Conservation (phyloP, 768 basidiomycete genomes). For the Rickenella mellea region DNA sequence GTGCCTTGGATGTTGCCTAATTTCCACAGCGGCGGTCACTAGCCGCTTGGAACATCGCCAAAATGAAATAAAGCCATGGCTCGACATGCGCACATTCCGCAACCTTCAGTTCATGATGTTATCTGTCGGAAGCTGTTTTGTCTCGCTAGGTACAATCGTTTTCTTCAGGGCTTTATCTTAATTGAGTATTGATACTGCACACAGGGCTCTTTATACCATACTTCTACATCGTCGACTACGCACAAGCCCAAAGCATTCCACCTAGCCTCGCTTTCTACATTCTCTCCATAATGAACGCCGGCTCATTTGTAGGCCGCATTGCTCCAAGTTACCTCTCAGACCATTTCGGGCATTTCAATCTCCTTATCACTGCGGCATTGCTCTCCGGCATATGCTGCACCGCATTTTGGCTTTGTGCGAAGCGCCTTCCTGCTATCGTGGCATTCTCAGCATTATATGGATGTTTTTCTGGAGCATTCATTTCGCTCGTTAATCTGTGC, state of each 20-base stretch:
- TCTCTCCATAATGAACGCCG: constrained; percentile 61
- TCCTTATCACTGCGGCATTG: constrained; percentile 54
- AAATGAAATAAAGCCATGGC: constrained; percentile 10
- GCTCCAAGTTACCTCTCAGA: constrained; percentile 58
- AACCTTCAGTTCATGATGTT: constrained; percentile 48
- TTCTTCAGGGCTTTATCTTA: background rate
- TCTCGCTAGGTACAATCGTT: constrained; percentile 41
- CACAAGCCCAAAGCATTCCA: constrained; percentile 26
- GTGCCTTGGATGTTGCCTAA: constrained; percentile 35
- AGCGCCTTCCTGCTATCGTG: constrained; percentile 30
- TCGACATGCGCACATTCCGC: constrained; percentile 23
- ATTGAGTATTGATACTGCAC: background rate
- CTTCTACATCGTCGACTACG: constrained; percentile 59
- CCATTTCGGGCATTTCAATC: constrained; percentile 55
- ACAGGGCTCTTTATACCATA: constrained; percentile 66
- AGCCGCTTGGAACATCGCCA: constrained; percentile 16
- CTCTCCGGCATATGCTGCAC: constrained; percentile 53
- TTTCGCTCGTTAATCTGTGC: constrained; percentile 58
- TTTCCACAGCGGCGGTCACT: constrained; percentile 39
- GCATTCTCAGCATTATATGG: constrained; percentile 51
- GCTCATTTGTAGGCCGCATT: constrained; percentile 55
- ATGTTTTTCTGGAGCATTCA: constrained; percentile 59
- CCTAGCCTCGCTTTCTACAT: constrained; percentile 34
- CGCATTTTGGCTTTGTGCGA: constrained; percentile 41
- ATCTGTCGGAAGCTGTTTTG: constrained; percentile 42